A percentile compares a stretch with the other conserved stretches of the same genome.
Conservation (phyloP, 2,329 filamentous ascomycete genomes). For the Trichoderma sp. region DNA sequence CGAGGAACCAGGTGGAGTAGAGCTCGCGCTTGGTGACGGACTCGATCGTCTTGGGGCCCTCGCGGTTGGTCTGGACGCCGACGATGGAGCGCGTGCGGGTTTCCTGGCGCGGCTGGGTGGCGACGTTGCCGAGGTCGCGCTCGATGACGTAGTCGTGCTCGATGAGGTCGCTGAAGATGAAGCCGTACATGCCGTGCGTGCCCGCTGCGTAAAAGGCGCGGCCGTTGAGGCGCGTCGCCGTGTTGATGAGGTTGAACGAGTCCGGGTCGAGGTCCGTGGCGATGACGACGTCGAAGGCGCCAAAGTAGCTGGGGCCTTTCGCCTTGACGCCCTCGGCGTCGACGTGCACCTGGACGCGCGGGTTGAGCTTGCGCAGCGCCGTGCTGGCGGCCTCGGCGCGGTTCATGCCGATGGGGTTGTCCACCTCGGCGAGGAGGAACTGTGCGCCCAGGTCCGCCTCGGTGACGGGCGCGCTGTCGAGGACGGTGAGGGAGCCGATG, state of each 20-base stretch:
- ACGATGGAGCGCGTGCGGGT: constrained; percentile 77
- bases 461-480: constrained; percentile 75
- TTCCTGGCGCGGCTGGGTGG: constrained; percentile 64
- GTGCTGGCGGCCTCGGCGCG: constrained; percentile 78
- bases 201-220: constrained; percentile 87
- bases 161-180: constrained; percentile 91
- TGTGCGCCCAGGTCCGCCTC: constrained; percentile 80
- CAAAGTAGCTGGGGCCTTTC: constrained; percentile 75
- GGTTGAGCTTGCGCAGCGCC: constrained; percentile 85
- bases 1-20: constrained; percentile 86
- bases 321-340: constrained; percentile 68
- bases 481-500: constrained; percentile 84
- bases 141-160: constrained; percentile 88
- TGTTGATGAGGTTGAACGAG: constrained; percentile 78
- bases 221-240: constrained; percentile 75
- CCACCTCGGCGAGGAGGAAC: constrained; percentile 70
- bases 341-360: constrained; percentile 75
- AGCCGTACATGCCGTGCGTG: constrained; percentile 89
- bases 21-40: constrained; percentile 88
- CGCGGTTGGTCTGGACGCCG: constrained; percentile 68
- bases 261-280: constrained; percentile 82
- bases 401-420: constrained; percentile 75
- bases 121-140: constrained; percentile 76
- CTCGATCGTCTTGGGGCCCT: constrained; percentile 71
- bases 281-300: constrained; percentile 80